phyloP scores from a whole-genome alignment of 352 stramenopile genomes.

The Pilasporangium apinafurcum region DNA sequence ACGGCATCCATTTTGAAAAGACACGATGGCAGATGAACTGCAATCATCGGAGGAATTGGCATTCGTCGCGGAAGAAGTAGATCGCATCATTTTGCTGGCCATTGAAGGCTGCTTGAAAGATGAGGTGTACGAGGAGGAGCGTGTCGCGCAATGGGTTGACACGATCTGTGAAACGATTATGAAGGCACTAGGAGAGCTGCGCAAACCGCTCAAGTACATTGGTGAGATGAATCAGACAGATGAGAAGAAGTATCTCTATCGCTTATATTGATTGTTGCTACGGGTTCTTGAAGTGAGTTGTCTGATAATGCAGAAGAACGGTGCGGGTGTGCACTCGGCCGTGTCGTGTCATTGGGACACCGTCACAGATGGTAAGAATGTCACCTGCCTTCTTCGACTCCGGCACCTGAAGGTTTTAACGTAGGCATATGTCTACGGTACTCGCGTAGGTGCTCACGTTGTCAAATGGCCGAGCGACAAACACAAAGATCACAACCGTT shows the following conservation, averaged over 20 bases:
- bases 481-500: slow-evolving; percentile 86
- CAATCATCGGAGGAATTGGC: slow-evolving; percentile 86
- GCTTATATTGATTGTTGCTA: background rate
- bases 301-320: slow-evolving; percentile 93
- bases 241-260: slow-evolving; percentile 2
- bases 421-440: background rate
- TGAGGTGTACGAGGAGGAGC: slow-evolving; percentile 80
- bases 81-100: slow-evolving; percentile 77
- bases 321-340: slow-evolving; percentile 82
- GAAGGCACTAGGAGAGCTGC: slow-evolving; percentile 76
- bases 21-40: slow-evolving; percentile 74
- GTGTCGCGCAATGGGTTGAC: slow-evolving; percentile 88
- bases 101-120: slow-evolving; percentile 86
- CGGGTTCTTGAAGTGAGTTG: slow-evolving; percentile 56
- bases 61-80: slow-evolving; percentile 89
- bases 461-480: slow-evolving; percentile 89
- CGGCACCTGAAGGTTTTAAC: background rate
- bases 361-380: slow-evolving; percentile 69
- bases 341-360: slow-evolving; percentile 91
- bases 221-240: slow-evolving; percentile 15
- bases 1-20: too few relatives aligned
- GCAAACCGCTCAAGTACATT: slow-evolving; percentile 92
- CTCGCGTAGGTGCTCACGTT: slow-evolving; percentile 47
- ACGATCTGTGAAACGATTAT: slow-evolving; percentile 88
- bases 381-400: background rate